These are phyloP conservation scores for Excoecaria cochinchinensis DNA, from an alignment of 345 rosid genomes.

Conservation along the genomic window DNA sequence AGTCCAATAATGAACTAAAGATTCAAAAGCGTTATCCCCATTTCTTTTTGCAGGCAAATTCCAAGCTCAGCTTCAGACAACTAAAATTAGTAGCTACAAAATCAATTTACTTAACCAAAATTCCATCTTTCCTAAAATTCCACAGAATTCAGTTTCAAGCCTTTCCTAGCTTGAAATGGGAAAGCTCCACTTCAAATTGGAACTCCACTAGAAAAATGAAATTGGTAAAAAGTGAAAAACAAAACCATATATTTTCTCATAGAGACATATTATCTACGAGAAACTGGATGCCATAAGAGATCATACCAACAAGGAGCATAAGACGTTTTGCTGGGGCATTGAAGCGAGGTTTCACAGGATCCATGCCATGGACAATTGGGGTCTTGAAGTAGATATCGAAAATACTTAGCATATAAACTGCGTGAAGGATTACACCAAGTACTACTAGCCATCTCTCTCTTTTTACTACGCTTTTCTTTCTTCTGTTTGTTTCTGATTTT, in stretches of 20 bases:
- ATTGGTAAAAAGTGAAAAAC: neutral
- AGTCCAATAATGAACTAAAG: neutral
- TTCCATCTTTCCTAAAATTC: neutral
- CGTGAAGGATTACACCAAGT: conserved; percentile 78
- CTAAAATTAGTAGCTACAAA: neutral
- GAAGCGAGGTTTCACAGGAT: conserved; percentile 75
- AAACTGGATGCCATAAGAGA: neutral
- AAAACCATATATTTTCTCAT: neutral
- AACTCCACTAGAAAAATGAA: neutral
- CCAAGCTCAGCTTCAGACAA: conserved; percentile 4
- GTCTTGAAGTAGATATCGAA: conserved; percentile 98
- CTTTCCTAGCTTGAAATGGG: neutral
- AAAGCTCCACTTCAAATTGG: neutral
- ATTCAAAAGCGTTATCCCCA: neutral
- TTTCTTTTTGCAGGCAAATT: neutral
- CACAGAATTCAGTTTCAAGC: neutral
- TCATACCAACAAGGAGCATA: conserved; percentile 72
- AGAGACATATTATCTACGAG: conserved; percentile 4
- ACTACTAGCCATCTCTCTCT: conserved; percentile 76
- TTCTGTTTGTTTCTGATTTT: conserved; percentile 23
- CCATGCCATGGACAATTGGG: conserved; percentile 96
- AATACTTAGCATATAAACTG: conserved; percentile 89
- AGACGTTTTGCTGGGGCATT: conserved; percentile 85
- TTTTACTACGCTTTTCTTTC: conserved; percentile 57
- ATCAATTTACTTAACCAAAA: neutral